Evolutionary conservation across 495 filamentous ascomycete species (phyloP), one percentile per base, ranked within the genome.

Genomic region (Ramalina intermedia): DNA sequence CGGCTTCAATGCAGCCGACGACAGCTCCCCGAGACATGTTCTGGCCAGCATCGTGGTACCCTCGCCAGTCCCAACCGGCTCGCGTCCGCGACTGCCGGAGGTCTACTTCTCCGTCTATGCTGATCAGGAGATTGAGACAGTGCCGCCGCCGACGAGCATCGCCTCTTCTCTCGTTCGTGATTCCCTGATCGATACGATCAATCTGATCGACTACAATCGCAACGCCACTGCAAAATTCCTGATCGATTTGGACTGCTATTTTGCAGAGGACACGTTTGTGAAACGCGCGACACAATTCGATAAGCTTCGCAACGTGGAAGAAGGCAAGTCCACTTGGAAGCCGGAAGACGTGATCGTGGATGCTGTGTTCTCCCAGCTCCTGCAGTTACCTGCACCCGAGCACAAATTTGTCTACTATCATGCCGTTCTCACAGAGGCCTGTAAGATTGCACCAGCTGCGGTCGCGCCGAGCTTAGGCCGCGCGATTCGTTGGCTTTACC

Each of bases 381-480:
- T 93, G 61, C 82, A 83, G 56, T 74, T 99, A 27, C 91, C 91
- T 12, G 73, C 73, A 13, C 80, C 91, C 1, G 85, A 91, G 63
- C 91, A 96, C 67, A 95, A 94, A 63, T 70, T 96, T 3, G 85
- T 96, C 9, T 99, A 95, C 58, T 96, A 94, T 63, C 93, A 99
- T 60, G 80, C 88, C 2, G 79, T 96, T 6, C 76, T 99, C 29
- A 96, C 89, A 0, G 90, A 96, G 66, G 76, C 83, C 48, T 96
- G 93, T 69, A 96, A 94, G 66, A 82, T 96, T 58, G 87, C 86
- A 1, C 90, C 91, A 0, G 88, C 85, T 8, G 91, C 91, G 9
- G 91, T 99, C 48, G 91, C 91, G n/a, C 91, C 91, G 0, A 90
- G 84, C 60, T 66, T 99, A 20, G 91, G 91, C 17, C 78, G 91